Conservation (phyloP, 2,329 filamentous ascomycete genomes). For the Scytalidium lignicola region DNA sequence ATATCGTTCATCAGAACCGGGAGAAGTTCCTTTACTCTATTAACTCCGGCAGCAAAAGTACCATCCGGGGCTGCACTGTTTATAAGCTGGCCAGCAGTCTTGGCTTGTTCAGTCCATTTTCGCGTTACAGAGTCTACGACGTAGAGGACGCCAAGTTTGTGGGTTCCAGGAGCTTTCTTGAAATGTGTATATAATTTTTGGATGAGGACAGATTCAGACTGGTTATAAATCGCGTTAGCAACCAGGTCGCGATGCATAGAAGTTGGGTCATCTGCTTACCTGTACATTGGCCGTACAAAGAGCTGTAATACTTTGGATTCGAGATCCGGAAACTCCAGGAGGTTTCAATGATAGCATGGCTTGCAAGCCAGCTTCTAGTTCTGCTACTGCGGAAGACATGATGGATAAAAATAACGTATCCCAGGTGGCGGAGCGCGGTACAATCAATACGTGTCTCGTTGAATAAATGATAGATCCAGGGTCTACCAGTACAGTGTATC, state of each 20-base stretch:
- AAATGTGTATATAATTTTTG: slow-evolving; percentile 97
- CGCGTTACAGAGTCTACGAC: slow-evolving; percentile 99
- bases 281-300: slow-evolving; percentile 87
- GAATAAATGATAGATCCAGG: slow-evolving; percentile 9
- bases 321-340: slow-evolving; percentile 88
- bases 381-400: slow-evolving; percentile 82
- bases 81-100: slow-evolving; percentile 75
- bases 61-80: slow-evolving; percentile 80
- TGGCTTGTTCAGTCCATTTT: slow-evolving; percentile 96
- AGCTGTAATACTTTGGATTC: slow-evolving; percentile 80
- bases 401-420: slow-evolving; percentile 21
- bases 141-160: slow-evolving; percentile 99
- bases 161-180: slow-evolving; percentile 87
- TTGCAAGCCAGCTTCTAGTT: slow-evolving; percentile 85
- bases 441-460: slow-evolving; percentile 10
- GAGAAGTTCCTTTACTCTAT: slow-evolving; percentile 93
- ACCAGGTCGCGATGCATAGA: slow-evolving; percentile 6
- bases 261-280: slow-evolving; percentile 49
- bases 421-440: slow-evolving; percentile 7
- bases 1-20: slow-evolving; percentile 95
- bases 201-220: slow-evolving; percentile 93
- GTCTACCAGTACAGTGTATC: slow-evolving; percentile 6
- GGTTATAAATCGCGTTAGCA: slow-evolving; percentile 12
- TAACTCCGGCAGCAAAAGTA: slow-evolving; percentile 89
- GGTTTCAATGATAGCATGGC: slow-evolving; percentile 89